These are phyloP conservation scores for Penicillium samsonianum DNA, from an alignment of 495 filamentous ascomycete species.

Conservation along the genomic window DNA sequence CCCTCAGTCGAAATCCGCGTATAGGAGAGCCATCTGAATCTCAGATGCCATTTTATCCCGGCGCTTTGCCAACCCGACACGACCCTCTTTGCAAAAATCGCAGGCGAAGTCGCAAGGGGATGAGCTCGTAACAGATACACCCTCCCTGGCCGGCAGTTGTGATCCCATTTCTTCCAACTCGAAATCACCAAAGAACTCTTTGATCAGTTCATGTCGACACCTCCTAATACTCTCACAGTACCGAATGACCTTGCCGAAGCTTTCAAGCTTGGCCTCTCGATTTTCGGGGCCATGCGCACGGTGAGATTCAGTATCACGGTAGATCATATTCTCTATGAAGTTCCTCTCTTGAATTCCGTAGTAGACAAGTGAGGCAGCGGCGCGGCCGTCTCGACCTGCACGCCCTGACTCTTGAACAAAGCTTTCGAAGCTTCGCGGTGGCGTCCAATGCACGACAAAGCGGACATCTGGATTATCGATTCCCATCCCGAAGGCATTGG, in stretches of 20 bases:
- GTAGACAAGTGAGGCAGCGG: constrained; percentile 82
- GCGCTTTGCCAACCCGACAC: constrained; percentile 57
- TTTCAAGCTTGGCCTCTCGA: constrained; percentile 43
- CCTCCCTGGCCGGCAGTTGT: constrained; percentile 24
- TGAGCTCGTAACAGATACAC: constrained; percentile 2
- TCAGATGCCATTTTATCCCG: constrained; percentile 49
- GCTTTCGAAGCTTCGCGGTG: constrained; percentile 90
- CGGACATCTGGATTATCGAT: constrained; percentile 94
- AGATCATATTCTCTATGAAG: constrained; percentile 58
- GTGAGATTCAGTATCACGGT: constrained; percentile 37
- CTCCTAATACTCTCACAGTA: constrained; percentile 77
- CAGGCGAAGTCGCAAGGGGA: constrained; percentile 80
- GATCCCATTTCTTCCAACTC: constrained; percentile 46
- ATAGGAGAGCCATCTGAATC: constrained; percentile 11
- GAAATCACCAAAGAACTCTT: constrained; percentile 76
- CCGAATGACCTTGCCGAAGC: constrained; percentile 60
- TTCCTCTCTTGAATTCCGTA: constrained; percentile 84
- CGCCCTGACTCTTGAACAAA: constrained; percentile 95
- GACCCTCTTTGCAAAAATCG: constrained; percentile 82
- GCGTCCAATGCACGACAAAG: constrained; percentile 90
- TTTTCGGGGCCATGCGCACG: constrained; percentile 41
- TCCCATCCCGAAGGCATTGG: constrained; percentile 96
- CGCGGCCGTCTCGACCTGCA: constrained; percentile 86
- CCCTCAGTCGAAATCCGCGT: constrained; percentile 8
- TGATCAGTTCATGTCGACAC: constrained; percentile 78